Percentiles rank a stretch among this genome's conserved stretches.
Conservation (phyloP, 1,139 yeast genomes). For the Meyerozyma sp. region DNA sequence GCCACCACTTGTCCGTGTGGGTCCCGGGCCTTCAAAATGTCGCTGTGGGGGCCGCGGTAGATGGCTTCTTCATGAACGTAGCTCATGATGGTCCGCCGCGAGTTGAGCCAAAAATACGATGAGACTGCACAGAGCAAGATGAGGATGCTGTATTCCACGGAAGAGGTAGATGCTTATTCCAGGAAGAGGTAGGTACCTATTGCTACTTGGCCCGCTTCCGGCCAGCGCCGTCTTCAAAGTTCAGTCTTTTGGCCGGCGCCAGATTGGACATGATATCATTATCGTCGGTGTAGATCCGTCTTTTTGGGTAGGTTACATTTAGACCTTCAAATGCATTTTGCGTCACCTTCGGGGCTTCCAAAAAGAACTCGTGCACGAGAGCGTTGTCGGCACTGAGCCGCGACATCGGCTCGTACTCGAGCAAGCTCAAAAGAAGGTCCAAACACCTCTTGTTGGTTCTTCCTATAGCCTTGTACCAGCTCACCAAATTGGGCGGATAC, state of each 20-base stretch:
- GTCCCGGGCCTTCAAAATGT: slow-evolving; percentile 24
- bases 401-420: slow-evolving; percentile 80
- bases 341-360: slow-evolving; percentile 59
- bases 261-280: slow-evolving; percentile 48
- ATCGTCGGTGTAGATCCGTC: slow-evolving; percentile 76
- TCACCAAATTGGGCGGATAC: slow-evolving; percentile 63
- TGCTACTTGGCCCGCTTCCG: slow-evolving; percentile 1
- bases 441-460: slow-evolving; percentile 67
- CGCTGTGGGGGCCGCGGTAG: slow-evolving; percentile 34
- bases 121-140: neutral
- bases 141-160: too few relatives aligned
- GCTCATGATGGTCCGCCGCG: neutral
- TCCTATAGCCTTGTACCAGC: slow-evolving; percentile 84
- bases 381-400: slow-evolving; percentile 58
- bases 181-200: neutral
- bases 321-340: slow-evolving; percentile 69
- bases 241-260: slow-evolving; percentile 1
- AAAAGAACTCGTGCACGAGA: slow-evolving; percentile 69
- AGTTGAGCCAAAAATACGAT: neutral
- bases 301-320: slow-evolving; percentile 58
- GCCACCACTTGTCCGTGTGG: slow-evolving; percentile 17
- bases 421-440: slow-evolving; percentile 54
- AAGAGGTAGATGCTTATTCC: neutral
- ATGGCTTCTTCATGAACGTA: slow-evolving; percentile 14
- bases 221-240: neutral